These are phyloP conservation scores for Melampsora abietis-canadensis DNA, from an alignment of 1,284 basidiomycete species.

Conservation along the genomic window DNA sequence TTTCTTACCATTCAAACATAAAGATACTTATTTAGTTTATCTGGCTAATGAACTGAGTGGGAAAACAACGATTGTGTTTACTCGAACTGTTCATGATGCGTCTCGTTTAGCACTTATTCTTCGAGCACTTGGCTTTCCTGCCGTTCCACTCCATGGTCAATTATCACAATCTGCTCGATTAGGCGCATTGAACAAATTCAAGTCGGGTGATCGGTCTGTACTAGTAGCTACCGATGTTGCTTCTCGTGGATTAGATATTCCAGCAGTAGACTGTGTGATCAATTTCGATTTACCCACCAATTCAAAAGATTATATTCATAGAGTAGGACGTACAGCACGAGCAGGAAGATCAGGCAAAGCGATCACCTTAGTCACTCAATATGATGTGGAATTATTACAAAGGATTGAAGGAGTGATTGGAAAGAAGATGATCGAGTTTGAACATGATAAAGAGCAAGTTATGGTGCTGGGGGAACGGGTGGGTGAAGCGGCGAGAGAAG, in stretches of 20 bases:
- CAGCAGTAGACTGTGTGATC: conserved; percentile 91
- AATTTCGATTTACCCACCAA: conserved; percentile 98
- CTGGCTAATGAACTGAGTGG: conserved; percentile 83
- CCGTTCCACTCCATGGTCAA: conserved; percentile 93
- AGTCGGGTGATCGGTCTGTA: conserved; percentile 83
- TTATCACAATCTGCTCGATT: conserved; percentile 88
- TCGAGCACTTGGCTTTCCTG: conserved; percentile 85
- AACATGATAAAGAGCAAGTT: conserved; percentile 85
- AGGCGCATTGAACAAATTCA: conserved; percentile 94
- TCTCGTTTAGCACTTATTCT: conserved; percentile 84
- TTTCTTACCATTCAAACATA: conserved; percentile 85
- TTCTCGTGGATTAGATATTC: conserved; percentile 93
- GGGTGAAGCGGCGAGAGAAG: conserved; percentile 78
- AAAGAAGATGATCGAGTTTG: conserved; percentile 88
- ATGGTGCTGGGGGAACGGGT: conserved; percentile 84
- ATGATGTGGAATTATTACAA: conserved; percentile 94
- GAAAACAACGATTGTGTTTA: conserved; percentile 94
- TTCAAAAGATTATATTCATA: conserved; percentile 98
- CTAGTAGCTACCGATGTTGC: conserved; percentile 96
- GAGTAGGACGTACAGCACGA: conserved; percentile 94
- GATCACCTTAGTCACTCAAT: conserved; percentile 94
- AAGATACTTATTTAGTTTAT: conserved; percentile 87
- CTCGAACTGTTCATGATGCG: conserved; percentile 89
- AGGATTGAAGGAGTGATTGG: conserved; percentile 63
- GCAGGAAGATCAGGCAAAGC: conserved; percentile 93